Base-by-base conservation (phyloP, 768 basidiomycete species). In the Tubosaeta sp. region DNA sequence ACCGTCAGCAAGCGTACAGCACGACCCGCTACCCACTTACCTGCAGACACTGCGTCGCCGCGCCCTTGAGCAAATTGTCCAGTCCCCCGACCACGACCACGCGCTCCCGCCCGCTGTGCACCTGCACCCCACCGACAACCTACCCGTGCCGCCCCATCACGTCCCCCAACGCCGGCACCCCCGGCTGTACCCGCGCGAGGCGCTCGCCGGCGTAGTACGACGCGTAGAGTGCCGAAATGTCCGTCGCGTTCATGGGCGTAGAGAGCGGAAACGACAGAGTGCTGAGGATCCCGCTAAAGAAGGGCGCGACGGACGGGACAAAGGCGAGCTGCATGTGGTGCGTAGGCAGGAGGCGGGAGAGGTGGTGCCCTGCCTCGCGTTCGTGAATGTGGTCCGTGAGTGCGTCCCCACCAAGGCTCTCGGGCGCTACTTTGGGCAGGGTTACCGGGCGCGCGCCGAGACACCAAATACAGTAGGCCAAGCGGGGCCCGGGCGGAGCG, bases 321-420 rank as follows among this genome's bases (percentile, higher is more conserved):
- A 99, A 98, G 31, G 88, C 90, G 46, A 97, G 65, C 59, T 84
- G 80, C 49, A 86, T 60, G 42, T 58, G 54, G 2, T 50, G 49
- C 57, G 25, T 66, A 48, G 32, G 12, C 31, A 7, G 17, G 58
- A 14, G 0, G 17, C 10, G 5, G 70, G 88, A 83, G 46, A 99
- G 83, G 69, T 97, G 97, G 59, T 75, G 74, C 3, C 86, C 84
- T 0, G 95, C 91, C 71, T 99, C 97, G 42, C 97, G 89, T 70
- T 99, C 97, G 75, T 99, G 97, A 64, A 99, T 97, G 72, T 99
- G 97, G 69, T 95, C 94, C 13, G 97, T 99, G 44, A 99, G 74
- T 1, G 91, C 64, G 72, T 99, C 89, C 12, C 87, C 85, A 2
- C 72, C 74, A 13, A 99, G 82, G 55, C 77, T 84, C 58, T 89